These are phyloP conservation scores for Botryotinia calthae DNA, from an alignment of 2,329 filamentous ascomycete species.

Conservation along the genomic window DNA sequence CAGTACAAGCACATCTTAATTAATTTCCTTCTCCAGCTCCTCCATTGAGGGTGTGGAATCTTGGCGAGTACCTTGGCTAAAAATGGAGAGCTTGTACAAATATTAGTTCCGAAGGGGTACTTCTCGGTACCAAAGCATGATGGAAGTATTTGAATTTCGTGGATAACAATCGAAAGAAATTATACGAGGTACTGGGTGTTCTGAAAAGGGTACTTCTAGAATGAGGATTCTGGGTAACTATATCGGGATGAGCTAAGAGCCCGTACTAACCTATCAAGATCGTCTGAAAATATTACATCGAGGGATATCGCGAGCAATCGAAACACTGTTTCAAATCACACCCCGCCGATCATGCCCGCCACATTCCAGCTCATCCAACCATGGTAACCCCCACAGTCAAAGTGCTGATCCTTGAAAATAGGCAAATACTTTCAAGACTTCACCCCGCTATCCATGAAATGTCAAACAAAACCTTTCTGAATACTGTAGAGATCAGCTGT, in stretches of 20 bases:
- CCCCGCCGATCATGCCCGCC: background rate
- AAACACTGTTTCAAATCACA: background rate
- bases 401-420: background rate
- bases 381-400: background rate
- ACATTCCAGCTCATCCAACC: background rate
- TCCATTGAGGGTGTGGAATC: background rate
- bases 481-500: background rate
- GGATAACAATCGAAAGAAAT: background rate
- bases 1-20: background rate
- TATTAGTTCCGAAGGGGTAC: background rate
- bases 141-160: background rate
- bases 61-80: background rate
- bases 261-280: background rate
- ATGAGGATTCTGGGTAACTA: background rate
- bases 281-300: background rate
- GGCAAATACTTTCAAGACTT: background rate
- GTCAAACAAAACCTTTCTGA: background rate
- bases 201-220: background rate
- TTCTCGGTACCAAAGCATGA: background rate
- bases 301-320: background rate
- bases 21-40: conserved; percentile 15
- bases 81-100: background rate
- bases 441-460: background rate
- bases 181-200: background rate
- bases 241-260: background rate